Conservation (phyloP, 2,329 filamentous ascomycete genomes). For the Aspergillus sp. region DNA sequence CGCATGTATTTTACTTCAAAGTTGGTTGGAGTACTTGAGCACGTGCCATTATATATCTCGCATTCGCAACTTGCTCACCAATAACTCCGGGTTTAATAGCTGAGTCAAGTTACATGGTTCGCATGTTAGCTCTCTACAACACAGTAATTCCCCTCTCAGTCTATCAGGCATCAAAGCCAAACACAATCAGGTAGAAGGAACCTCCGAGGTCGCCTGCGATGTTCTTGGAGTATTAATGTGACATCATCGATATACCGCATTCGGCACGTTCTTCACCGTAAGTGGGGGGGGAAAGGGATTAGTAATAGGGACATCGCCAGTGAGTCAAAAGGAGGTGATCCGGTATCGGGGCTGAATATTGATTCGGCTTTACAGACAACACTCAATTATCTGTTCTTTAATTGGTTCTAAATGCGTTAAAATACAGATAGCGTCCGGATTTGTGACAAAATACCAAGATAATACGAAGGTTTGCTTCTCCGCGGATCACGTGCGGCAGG, state of each 20-base stretch:
- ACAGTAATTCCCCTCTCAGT: no score
- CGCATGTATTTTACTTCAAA: no score
- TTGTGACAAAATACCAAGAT: background rate
- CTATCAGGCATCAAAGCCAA: no score
- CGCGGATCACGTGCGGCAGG: conserved; percentile 4
- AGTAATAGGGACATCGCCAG: conserved; percentile 4
- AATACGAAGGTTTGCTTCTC: conserved; percentile 2
- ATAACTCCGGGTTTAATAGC: no score
- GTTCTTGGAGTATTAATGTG: background rate
- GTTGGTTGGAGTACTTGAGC: no score
- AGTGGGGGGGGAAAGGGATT: background rate
- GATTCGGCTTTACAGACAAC: background rate
- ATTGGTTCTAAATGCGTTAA: background rate
- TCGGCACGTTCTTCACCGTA: background rate
- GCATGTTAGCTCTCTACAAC: no score
- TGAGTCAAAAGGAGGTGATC: background rate
- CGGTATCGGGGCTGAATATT: background rate
- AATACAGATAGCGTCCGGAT: background rate
- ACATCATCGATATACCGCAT: background rate
- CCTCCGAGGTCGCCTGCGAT: background rate
- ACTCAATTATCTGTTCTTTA: background rate
- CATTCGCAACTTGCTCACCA: no score
- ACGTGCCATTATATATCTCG: no score
- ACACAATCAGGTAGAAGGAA: background rate
- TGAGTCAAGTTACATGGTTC: no score